Evolutionary conservation across 2,329 filamentous ascomycete genomes (phyloP).

Genomic region (Phaeosphaeriaceae sp.): DNA sequence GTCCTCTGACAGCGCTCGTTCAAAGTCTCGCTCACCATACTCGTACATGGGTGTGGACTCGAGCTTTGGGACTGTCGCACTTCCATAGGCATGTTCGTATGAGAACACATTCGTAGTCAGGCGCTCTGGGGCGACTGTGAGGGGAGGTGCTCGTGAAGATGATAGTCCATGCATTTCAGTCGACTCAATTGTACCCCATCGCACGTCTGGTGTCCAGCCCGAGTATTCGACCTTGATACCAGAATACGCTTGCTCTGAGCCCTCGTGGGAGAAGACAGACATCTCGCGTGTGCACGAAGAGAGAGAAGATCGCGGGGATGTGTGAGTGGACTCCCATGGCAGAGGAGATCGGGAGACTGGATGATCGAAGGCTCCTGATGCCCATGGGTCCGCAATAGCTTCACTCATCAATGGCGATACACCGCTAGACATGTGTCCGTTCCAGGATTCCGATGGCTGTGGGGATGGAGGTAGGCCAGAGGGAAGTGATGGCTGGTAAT

Average conservation of each 20-base stretch:
- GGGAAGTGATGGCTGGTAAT: slow-evolving; percentile 31
- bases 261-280: slow-evolving; percentile 44
- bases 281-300: slow-evolving; percentile 40
- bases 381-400: slow-evolving; percentile 40
- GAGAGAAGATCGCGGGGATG: slow-evolving; percentile 43
- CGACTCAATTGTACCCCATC: slow-evolving; percentile 19
- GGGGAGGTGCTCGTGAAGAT: slow-evolving; percentile 21
- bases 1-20: slow-evolving; percentile 17
- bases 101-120: slow-evolving; percentile 29
- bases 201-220: slow-evolving; percentile 34
- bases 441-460: slow-evolving; percentile 44
- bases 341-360: slow-evolving; percentile 40
- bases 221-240: slow-evolving; percentile 37
- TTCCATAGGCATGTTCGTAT: slow-evolving; percentile 33
- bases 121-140: slow-evolving; percentile 44
- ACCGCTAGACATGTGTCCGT: slow-evolving; percentile 31
- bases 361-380: slow-evolving; percentile 43
- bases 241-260: slow-evolving; percentile 35
- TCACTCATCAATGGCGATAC: slow-evolving; percentile 39
- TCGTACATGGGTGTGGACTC: slow-evolving; percentile 19
- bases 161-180: slow-evolving; percentile 15
- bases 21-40: slow-evolving; percentile 17
- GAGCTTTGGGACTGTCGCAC: slow-evolving; percentile 28
- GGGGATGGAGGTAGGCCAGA: slow-evolving; percentile 44
- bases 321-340: slow-evolving; percentile 36